Percentiles rank a stretch among this genome's conserved stretches.
phyloP scores from a whole-genome alignment of 768 basidiomycete genomes.

The Boletus vermiculosoides region DNA sequence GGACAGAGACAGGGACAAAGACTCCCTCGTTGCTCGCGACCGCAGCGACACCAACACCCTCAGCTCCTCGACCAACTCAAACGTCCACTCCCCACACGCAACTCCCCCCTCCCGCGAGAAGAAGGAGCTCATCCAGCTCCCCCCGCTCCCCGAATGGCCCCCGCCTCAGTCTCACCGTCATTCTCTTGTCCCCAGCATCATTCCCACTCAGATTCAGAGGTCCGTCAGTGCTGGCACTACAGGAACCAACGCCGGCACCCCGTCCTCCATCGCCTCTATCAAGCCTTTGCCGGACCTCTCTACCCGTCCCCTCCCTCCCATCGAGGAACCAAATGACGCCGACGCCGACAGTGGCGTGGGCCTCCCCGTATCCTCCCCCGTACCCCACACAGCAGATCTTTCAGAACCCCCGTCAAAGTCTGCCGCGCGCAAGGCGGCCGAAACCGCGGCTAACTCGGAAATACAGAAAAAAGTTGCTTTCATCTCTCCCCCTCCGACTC shows the following conservation, averaged over 20 bases:
- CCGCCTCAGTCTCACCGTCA: conserved; percentile 37
- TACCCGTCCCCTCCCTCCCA: conserved; percentile 46
- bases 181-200: conserved; percentile 12
- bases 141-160: conserved; percentile 69
- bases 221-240: conserved; percentile 30
- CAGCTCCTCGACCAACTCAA: conserved; percentile 27
- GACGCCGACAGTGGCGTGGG: conserved; percentile 37
- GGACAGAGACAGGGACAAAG: conserved; percentile 29
- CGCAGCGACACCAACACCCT: conserved; percentile 34
- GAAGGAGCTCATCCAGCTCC: conserved; percentile 47
- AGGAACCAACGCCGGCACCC: conserved; percentile 39
- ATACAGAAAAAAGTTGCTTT: conserved; percentile 86
- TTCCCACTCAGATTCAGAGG: conserved; percentile 28
- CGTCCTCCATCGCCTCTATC: conserved; percentile 48
- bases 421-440: conserved; percentile 39
- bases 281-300: conserved; percentile 76
- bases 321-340: conserved; percentile 41
- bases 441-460: conserved; percentile 39
- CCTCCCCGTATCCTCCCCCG: conserved; percentile 35
- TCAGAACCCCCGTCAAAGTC: conserved; percentile 28
- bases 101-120: conserved; percentile 51
- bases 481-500: conserved; percentile 76
- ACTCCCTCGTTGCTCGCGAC: conserved; percentile 30
- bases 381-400: conserved; percentile 22
- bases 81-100: conserved; percentile 22